Percentiles rank a stretch among this genome's conserved stretches.
Conservation (phyloP, 1,139 yeast species). For the Ogataea hybrid region DNA sequence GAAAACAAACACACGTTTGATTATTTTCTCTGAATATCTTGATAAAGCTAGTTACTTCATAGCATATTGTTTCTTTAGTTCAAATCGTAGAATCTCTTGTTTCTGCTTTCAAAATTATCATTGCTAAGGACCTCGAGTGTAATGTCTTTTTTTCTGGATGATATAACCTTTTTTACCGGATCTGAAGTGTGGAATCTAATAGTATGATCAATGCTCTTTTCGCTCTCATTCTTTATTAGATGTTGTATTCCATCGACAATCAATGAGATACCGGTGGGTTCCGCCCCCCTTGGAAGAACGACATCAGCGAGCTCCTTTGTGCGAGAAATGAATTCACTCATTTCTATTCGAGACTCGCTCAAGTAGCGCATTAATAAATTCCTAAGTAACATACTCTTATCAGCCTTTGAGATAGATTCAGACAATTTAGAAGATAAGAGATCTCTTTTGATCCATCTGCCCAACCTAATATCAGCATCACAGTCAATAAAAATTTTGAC, state of each 20-base stretch:
- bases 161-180: not conserved
- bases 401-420: constrained; percentile 3
- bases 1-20: too few relatives aligned
- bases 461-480: constrained; percentile 80
- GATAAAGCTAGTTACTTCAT: too few relatives aligned
- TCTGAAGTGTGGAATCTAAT: constrained; percentile 4
- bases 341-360: constrained; percentile 69
- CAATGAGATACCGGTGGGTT: constrained; percentile 57
- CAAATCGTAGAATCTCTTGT: constrained; percentile 29
- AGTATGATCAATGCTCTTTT: not conserved
- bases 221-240: constrained; percentile 28
- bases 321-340: constrained; percentile 68
- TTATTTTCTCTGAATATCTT: not conserved
- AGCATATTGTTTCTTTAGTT: constrained; percentile 12
- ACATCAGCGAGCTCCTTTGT: constrained; percentile 82
- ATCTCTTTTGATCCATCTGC: constrained; percentile 56
- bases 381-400: constrained; percentile 37
- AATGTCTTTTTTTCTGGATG: constrained; percentile 20
- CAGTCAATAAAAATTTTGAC: constrained; percentile 79
- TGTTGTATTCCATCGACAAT: constrained; percentile 71
- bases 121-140: constrained; percentile 27
- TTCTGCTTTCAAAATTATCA: constrained; percentile 27
- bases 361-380: constrained; percentile 59
- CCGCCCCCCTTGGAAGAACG: constrained; percentile 74
- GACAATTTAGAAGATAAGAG: constrained; percentile 10